These are phyloP conservation scores for Zoysia matrella DNA, from an alignment of 202 grass and related monocot species.

Conservation along the genomic window DNA sequence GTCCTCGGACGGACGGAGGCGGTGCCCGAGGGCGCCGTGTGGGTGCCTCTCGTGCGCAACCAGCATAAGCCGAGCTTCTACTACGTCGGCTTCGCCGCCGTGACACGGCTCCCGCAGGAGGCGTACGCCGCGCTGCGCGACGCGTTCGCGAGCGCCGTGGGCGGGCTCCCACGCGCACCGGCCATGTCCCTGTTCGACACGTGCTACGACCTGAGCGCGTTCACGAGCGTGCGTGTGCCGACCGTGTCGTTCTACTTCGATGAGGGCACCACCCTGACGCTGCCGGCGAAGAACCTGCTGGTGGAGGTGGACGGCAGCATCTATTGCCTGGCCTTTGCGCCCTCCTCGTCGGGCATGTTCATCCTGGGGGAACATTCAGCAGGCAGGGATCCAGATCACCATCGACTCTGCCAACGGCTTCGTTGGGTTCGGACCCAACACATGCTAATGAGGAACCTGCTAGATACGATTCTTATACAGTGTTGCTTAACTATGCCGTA, in stretches of 20 bases:
- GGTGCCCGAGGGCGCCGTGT: constrained; percentile 79
- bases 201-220: constrained; percentile 80
- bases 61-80: constrained; percentile 78
- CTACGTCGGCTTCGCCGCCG: constrained; percentile 71
- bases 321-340: constrained; percentile 88
- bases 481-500: no score
- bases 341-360: constrained; percentile 61
- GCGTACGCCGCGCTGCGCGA: constrained; percentile 72
- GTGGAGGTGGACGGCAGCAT: constrained; percentile 66
- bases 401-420: constrained; percentile 74
- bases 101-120: constrained; percentile 58
- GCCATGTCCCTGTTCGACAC: constrained; percentile 85
- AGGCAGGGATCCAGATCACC: constrained; percentile 87
- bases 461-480: no score
- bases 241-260: constrained; percentile 89
- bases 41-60: constrained; percentile 83
- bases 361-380: constrained; percentile 89
- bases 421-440: constrained; percentile 80
- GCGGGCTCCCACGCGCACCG: constrained; percentile 48
- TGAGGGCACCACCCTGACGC: constrained; percentile 62
- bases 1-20: constrained; percentile 71
- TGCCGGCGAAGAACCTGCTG: constrained; percentile 86
- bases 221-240: constrained; percentile 80
- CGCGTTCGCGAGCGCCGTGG: constrained; percentile 52
- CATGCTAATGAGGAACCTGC: constrained; percentile 41